Evolutionary conservation across 345 rosid genomes (phyloP).

Genomic region (Citrus hindsii): DNA sequence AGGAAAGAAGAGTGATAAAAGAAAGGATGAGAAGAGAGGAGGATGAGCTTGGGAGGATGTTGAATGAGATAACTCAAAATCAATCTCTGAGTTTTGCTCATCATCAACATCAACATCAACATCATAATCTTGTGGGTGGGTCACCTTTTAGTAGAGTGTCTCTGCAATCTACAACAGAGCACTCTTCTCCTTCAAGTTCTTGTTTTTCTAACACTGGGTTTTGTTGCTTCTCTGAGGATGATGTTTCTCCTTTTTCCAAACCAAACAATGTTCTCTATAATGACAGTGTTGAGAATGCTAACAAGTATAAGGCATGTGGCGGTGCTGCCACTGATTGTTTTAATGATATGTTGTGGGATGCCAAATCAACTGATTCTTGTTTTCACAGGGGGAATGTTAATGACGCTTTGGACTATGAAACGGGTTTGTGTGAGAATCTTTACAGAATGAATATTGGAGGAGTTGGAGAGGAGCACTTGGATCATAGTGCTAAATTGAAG

Average conservation of each 20-base stretch:
- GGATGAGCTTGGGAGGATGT: slow-evolving; percentile 29
- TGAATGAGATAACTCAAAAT: slow-evolving; percentile 22
- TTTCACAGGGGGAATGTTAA: slow-evolving; percentile 12
- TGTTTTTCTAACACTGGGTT: slow-evolving; percentile 36
- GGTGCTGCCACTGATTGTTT: slow-evolving; percentile 10
- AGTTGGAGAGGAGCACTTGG: slow-evolving; percentile 25
- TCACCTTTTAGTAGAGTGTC: slow-evolving; percentile 21
- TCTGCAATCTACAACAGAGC: slow-evolving; percentile 20
- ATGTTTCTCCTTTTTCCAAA: slow-evolving; percentile 19
- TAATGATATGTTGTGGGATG: slow-evolving; percentile 28
- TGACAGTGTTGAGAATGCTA: slow-evolving; percentile 12
- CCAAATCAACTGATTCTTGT: slow-evolving; percentile 23
- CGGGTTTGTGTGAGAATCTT: slow-evolving; percentile 39
- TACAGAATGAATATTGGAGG: slow-evolving; percentile 40
- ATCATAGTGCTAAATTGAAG: slow-evolving; percentile 25
- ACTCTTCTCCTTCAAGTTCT: slow-evolving; percentile 34
- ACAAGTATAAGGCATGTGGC: slow-evolving; percentile 10
- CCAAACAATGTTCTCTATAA: not conserved
- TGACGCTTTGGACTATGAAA: slow-evolving; percentile 18
- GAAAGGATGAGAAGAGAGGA: slow-evolving; percentile 17
- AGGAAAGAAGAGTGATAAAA: slow-evolving; percentile 17
- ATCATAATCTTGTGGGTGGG: slow-evolving; percentile 11
- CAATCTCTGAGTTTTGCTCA: slow-evolving; percentile 20
- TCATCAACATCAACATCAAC: slow-evolving; percentile 13
- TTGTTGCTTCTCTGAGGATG: slow-evolving; percentile 25